Conservation (phyloP, 257 asterid genomes). For the Salvia miltiorrhiza region DNA sequence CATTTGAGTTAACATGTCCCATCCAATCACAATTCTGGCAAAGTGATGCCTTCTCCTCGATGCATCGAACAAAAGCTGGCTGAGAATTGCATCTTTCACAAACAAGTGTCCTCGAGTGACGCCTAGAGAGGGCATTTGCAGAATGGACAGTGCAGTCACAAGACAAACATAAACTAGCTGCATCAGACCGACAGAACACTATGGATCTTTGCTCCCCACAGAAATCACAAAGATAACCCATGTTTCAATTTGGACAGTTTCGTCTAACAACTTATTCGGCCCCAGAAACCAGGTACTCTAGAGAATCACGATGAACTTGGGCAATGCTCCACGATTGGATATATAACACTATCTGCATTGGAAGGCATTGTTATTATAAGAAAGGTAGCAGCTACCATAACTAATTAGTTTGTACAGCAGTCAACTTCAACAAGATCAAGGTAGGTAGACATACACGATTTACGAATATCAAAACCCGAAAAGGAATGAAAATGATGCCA, state of each 20-base stretch:
- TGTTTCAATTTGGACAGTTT: constrained; percentile 4
- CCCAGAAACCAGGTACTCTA: neutral
- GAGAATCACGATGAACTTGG: neutral
- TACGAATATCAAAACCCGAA: neutral
- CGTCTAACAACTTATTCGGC: neutral
- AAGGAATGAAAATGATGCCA: neutral
- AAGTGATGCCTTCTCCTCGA: constrained; percentile 49
- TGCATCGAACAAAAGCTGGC: constrained; percentile 46
- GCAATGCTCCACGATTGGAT: constrained; percentile 10
- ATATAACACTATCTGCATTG: constrained; percentile 25
- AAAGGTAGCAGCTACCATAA: neutral
- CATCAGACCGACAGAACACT: constrained; percentile 53
- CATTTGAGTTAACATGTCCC: constrained; percentile 34
- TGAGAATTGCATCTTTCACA: constrained; percentile 59
- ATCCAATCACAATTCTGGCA: constrained; percentile 59
- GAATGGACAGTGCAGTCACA: constrained; percentile 59
- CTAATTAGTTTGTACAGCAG: neutral
- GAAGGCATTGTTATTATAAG: constrained; percentile 2
- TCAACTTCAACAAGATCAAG: constrained; percentile 12
- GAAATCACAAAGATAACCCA: constrained; percentile 57
- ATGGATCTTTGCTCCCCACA: constrained; percentile 50
- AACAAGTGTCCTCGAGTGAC: constrained; percentile 53
- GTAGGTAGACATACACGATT: neutral
- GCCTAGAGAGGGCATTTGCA: constrained; percentile 52
- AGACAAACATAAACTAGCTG: constrained; percentile 52